phyloP scores from a whole-genome alignment of 768 basidiomycete species.

The Phaeotremella skinneri region DNA sequence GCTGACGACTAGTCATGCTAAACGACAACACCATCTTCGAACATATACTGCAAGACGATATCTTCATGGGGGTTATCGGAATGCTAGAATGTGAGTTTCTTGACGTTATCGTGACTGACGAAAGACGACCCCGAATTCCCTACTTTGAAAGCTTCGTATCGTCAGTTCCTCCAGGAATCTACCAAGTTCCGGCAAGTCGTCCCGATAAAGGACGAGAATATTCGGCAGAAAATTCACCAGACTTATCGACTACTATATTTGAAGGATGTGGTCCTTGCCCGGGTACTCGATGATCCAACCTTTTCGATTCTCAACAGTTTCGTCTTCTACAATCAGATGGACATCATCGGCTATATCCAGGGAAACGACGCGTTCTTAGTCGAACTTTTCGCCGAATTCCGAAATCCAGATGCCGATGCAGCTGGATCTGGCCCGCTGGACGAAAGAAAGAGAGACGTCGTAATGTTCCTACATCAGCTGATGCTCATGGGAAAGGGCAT shows the following conservation, averaged over 20 bases:
- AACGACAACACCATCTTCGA: constrained; percentile 95
- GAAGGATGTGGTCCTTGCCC: constrained; percentile 95
- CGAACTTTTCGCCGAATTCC: constrained; percentile 63
- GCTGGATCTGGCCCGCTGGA: constrained; percentile 56
- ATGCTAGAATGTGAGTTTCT: constrained; percentile 86
- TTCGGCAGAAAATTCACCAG: constrained; percentile 89
- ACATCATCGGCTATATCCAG: constrained; percentile 89
- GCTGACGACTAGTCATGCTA: constrained; percentile 67
- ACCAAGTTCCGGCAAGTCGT: constrained; percentile 89
- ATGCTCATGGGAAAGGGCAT: constrained; percentile 96
- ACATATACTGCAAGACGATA: constrained; percentile 85
- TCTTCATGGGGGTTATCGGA: constrained; percentile 88
- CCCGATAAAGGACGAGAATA: constrained; percentile 67
- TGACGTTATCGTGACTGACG: background rate
- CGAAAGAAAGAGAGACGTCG: constrained; percentile 63
- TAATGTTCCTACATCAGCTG: constrained; percentile 85
- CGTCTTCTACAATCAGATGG: constrained; percentile 98
- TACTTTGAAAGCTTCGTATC: constrained; percentile 92
- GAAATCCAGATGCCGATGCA: constrained; percentile 13
- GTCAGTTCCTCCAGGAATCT: constrained; percentile 79
- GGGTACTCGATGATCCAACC: constrained; percentile 90
- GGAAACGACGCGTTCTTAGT: constrained; percentile 70
- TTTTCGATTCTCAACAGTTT: constrained; percentile 96
- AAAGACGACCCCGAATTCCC: constrained; percentile 97
- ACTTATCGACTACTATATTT: constrained; percentile 96